Conservation (phyloP, 1,284 basidiomycete genomes). For the Pascua sp. region DNA sequence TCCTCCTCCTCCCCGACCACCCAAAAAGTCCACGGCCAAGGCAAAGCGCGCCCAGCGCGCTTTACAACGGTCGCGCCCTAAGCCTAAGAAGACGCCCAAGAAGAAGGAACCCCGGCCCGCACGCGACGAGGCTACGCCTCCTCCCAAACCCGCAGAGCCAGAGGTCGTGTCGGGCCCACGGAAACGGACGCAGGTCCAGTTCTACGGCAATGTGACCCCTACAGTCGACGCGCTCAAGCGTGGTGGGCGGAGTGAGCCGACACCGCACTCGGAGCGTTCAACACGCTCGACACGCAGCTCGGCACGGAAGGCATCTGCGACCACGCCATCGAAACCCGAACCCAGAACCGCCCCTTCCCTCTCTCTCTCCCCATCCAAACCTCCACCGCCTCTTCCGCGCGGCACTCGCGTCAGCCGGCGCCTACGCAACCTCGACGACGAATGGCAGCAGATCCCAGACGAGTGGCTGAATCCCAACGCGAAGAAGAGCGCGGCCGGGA, state of each 20-base stretch:
- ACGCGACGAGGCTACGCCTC: conserved; percentile 9
- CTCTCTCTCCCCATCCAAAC: conserved; percentile 19
- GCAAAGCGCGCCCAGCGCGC: conserved; percentile 30
- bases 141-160: not conserved
- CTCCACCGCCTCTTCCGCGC: conserved; percentile 23
- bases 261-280: conserved; percentile 15
- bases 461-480: conserved; percentile 39
- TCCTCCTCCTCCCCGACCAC: conserved; percentile 25
- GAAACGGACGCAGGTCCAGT: conserved; percentile 33
- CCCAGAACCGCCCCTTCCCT: no score
- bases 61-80: conserved; percentile 8
- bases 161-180: conserved; percentile 26
- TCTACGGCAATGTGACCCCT: conserved; percentile 41
- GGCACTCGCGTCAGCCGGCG: conserved; percentile 39
- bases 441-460: conserved; percentile 49
- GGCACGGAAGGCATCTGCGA: not conserved
- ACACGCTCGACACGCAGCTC: conserved; percentile 18
- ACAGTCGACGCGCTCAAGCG: conserved; percentile 38
- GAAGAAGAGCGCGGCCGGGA: not conserved
- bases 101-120: conserved; percentile 9
- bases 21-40: conserved; percentile 39
- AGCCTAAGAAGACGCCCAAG: conserved; percentile 26
- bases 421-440: conserved; percentile 36
- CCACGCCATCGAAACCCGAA: not conserved
- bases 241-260: conserved; percentile 13